Conservation (phyloP, 2,329 filamentous ascomycete species). For the Pseudogymnoascus sp. region DNA sequence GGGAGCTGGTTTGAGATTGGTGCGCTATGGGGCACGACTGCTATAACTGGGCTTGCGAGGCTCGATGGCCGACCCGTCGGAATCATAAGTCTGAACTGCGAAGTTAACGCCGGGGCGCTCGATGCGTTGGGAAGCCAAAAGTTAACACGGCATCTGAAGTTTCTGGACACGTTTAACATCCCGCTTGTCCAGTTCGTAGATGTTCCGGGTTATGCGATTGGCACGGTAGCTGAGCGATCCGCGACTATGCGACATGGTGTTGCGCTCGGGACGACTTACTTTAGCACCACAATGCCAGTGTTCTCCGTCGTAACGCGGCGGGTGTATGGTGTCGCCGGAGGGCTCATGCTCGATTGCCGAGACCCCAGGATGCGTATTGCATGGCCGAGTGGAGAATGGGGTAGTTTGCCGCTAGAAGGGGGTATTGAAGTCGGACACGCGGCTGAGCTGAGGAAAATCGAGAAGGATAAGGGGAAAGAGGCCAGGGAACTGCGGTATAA, state of each 20-base stretch:
- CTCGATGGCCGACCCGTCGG: conserved; percentile 49
- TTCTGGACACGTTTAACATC: conserved; percentile 58
- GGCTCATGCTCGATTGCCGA: conserved; percentile 54
- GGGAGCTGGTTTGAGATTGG: conserved; percentile 58
- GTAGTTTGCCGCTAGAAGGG: conserved; percentile 52
- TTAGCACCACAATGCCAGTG: conserved; percentile 52
- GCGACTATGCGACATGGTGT: conserved; percentile 59
- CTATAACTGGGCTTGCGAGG: conserved; percentile 52
- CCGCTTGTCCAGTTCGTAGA: conserved; percentile 57
- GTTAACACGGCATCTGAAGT: conserved; percentile 50
- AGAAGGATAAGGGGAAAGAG: conserved; percentile 40
- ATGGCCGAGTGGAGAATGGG: conserved; percentile 57
- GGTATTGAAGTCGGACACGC: conserved; percentile 58
- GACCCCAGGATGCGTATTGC: conserved; percentile 53
- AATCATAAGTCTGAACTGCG: conserved; percentile 51
- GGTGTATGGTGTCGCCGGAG: conserved; percentile 56
- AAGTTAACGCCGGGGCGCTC: conserved; percentile 52
- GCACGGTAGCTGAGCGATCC: conserved; percentile 52
- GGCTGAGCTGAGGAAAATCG: conserved; percentile 48
- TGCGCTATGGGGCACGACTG: conserved; percentile 51
- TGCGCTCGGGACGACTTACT: conserved; percentile 52
- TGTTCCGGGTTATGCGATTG: conserved; percentile 54
- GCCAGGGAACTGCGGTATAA: conserved; percentile 36
- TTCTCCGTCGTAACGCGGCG: conserved; percentile 55
- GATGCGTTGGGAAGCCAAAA: conserved; percentile 55